Percentiles rank a stretch among this genome's conserved stretches.
Evolutionary conservation across 345 rosid genomes (phyloP).

Genomic region (Citrus inodora): DNA sequence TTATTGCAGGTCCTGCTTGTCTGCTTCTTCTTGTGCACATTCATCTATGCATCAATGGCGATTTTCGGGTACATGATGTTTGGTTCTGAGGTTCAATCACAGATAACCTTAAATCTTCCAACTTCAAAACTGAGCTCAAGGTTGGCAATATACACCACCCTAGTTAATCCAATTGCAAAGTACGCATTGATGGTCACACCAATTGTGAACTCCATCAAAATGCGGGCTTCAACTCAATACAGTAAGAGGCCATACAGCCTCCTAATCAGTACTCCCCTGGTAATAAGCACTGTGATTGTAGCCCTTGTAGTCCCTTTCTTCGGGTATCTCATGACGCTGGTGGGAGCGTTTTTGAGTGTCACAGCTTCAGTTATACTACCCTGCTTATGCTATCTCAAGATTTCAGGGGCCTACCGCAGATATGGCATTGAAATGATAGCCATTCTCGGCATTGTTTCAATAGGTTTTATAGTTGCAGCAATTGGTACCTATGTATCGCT

Average conservation of each 20-base stretch:
- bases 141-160: conserved; percentile 58
- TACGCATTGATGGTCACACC: conserved; percentile 62
- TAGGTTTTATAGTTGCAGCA: conserved; percentile 32
- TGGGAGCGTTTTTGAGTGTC: conserved; percentile 59
- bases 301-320: conserved; percentile 53
- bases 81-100: conserved; percentile 45
- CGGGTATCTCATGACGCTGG: conserved; percentile 51
- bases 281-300: conserved; percentile 43
- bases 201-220: conserved; percentile 36
- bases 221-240: conserved; percentile 22
- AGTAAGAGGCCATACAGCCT: conserved; percentile 27
- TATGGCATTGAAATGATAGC: conserved; percentile 30
- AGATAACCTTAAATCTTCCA: conserved; percentile 56
- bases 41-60: conserved; percentile 53
- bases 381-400: conserved; percentile 52
- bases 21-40: conserved; percentile 48
- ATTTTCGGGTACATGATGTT: conserved; percentile 57
- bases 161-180: conserved; percentile 58
- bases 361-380: conserved; percentile 47
- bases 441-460: conserved; percentile 24
- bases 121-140: conserved; percentile 39
- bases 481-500: conserved; percentile 56
- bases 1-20: conserved; percentile 44
- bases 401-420: conserved; percentile 36
- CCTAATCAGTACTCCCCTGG: conserved; percentile 35